Conservation (phyloP, 2,329 filamentous ascomycete species). For the Aspergillus phoenicis region DNA sequence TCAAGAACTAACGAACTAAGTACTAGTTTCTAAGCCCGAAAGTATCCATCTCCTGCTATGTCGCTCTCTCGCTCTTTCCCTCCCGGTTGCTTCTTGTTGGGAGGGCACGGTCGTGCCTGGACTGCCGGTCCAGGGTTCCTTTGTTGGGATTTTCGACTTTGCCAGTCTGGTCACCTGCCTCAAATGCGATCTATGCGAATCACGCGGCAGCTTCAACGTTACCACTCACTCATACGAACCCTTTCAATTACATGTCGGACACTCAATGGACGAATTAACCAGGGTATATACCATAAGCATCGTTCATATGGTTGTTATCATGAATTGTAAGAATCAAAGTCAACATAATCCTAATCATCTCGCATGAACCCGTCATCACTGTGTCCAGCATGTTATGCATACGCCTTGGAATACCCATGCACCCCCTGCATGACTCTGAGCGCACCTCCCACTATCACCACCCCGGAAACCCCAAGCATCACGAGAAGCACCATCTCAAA, state of each 20-base stretch:
- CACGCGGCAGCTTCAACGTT: background rate
- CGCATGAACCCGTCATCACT: background rate
- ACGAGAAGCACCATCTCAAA: conserved; percentile 9
- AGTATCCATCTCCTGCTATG: no score
- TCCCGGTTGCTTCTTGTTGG: no score
- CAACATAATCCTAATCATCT: background rate
- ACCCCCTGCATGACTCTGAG: background rate
- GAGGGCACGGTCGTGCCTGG: no score
- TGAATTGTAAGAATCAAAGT: background rate
- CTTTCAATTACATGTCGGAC: background rate
- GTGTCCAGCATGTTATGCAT: background rate
- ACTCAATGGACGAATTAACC: background rate
- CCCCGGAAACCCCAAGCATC: background rate
- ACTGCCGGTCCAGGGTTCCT: background rate
- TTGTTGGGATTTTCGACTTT: background rate
- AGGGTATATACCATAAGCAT: background rate
- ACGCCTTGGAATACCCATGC: background rate
- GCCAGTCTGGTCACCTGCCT: background rate
- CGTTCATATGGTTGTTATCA: background rate
- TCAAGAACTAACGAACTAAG: no score
- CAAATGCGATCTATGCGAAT: background rate
- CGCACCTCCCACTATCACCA: background rate
- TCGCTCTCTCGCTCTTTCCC: no score
- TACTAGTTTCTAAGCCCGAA: no score
- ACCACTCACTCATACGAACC: background rate